Percentiles rank a stretch among this genome's conserved stretches.
Evolutionary conservation across 2,329 filamentous ascomycete species (phyloP).

Genomic region (Trichoderma cornu-damae): DNA sequence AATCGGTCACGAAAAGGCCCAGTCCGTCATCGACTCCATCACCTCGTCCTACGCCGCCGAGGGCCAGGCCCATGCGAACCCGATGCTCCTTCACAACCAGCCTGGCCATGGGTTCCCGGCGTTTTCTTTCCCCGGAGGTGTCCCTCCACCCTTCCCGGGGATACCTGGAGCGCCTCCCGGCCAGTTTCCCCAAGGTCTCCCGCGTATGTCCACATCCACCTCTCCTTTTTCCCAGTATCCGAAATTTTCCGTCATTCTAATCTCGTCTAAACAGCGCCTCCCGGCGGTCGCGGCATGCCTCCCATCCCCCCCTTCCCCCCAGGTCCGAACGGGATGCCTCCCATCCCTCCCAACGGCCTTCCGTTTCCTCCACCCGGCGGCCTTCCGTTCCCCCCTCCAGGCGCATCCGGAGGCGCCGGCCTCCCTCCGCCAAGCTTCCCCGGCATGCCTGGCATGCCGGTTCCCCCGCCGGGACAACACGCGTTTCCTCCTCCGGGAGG

Average conservation of each 20-base stretch:
- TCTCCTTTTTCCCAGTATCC: neutral
- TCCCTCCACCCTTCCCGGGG: slow-evolving; percentile 56
- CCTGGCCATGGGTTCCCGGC: slow-evolving; percentile 46
- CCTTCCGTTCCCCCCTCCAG: slow-evolving; percentile 26
- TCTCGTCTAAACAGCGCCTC: slow-evolving; percentile 42
- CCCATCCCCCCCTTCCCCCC: slow-evolving; percentile 43
- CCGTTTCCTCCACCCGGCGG: slow-evolving; percentile 40
- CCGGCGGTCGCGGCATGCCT: slow-evolving; percentile 44
- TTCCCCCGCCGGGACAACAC: slow-evolving; percentile 35
- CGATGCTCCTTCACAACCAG: slow-evolving; percentile 70
- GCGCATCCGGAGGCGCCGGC: slow-evolving; percentile 25
- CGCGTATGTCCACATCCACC: slow-evolving; percentile 45
- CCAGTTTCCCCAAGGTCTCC: slow-evolving; percentile 38
- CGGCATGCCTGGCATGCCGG: slow-evolving; percentile 34
- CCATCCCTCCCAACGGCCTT: slow-evolving; percentile 34
- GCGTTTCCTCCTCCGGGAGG: slow-evolving; percentile 39
- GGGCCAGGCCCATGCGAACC: slow-evolving; percentile 81
- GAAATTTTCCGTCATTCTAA: neutral
- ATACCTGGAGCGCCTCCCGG: slow-evolving; percentile 42
- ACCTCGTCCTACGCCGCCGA: slow-evolving; percentile 93
- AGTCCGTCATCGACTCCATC: slow-evolving; percentile 97
- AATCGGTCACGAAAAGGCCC: slow-evolving; percentile 97
- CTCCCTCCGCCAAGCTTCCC: slow-evolving; percentile 30
- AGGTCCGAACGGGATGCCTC: slow-evolving; percentile 32
- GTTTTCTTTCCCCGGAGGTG: slow-evolving; percentile 59